Conservation (phyloP, 805 yeast genomes). For the Yarrowia sp. region DNA sequence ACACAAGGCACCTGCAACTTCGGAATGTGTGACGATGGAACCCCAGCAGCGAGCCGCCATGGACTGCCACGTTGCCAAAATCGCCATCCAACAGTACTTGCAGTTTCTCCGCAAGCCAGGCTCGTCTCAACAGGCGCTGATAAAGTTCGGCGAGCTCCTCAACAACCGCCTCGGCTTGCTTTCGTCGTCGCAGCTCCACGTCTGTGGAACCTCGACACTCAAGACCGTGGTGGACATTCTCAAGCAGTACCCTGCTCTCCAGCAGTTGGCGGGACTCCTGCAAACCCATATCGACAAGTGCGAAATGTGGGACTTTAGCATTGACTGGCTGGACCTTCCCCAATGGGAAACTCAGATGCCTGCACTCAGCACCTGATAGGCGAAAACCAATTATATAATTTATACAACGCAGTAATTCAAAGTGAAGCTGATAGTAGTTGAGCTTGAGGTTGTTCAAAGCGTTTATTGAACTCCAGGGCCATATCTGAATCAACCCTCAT, state of each 20-base stretch:
- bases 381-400: background rate
- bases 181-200: conserved; percentile 15
- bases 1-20: conserved; percentile 16
- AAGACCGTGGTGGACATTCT: conserved; percentile 11
- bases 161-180: conserved; percentile 29
- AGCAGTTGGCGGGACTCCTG: conserved; percentile 9
- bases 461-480: no score
- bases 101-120: conserved; percentile 21
- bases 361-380: conserved; percentile 11
- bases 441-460: no score
- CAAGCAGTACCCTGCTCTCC: conserved; percentile 19
- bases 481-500: background rate
- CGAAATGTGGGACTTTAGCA: conserved; percentile 33
- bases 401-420: conserved; percentile 22
- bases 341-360: conserved; percentile 27
- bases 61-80: conserved; percentile 28
- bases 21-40: conserved; percentile 30
- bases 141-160: conserved; percentile 34
- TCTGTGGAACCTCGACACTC: conserved; percentile 21
- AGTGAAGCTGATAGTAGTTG: no score
- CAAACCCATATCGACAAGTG: conserved; percentile 31
- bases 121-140: conserved; percentile 18
- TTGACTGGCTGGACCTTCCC: conserved; percentile 31
- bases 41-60: conserved; percentile 25
- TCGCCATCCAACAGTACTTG: conserved; percentile 32